These are phyloP conservation scores for Populus hybrid DNA, from an alignment of 441 rosid genomes.

Conservation along the genomic window DNA sequence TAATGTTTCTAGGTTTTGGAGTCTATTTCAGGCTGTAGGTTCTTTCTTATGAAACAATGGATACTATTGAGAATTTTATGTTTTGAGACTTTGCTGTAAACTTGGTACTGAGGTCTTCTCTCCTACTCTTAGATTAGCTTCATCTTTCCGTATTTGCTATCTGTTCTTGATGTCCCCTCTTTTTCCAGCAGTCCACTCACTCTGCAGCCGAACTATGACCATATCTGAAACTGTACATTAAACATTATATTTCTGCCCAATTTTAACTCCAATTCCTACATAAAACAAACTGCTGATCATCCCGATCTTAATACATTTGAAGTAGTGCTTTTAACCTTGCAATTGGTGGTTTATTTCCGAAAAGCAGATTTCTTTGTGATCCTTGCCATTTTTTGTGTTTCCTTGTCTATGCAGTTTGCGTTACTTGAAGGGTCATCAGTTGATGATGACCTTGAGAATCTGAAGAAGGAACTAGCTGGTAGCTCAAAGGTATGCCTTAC, in stretches of 20 bases:
- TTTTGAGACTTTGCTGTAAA: neutral
- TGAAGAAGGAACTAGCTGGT: conserved; percentile 66
- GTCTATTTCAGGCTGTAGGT: neutral
- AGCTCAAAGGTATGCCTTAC: conserved; percentile 43
- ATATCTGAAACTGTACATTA: neutral
- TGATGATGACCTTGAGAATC: conserved; percentile 61
- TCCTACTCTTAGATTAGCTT: neutral
- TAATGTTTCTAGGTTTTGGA: neutral
- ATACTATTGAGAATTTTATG: neutral
- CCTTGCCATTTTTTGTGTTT: neutral
- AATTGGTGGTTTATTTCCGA: neutral
- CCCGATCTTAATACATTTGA: neutral
- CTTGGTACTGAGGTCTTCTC: neutral
- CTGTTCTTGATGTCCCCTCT: neutral
- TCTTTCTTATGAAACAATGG: neutral
- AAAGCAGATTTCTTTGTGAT: neutral
- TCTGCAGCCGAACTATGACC: neutral
- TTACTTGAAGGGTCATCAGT: conserved; percentile 69
- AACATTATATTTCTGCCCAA: too few species aligned
- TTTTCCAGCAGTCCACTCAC: neutral
- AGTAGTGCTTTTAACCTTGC: neutral
- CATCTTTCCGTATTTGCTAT: neutral
- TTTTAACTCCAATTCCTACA: too few species aligned
- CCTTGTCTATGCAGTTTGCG: conserved; percentile 48
- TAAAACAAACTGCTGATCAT: too few species aligned